Base-by-base conservation (phyloP, 2,329 filamentous ascomycete genomes). In the Orbilia brochopaga region DNA sequence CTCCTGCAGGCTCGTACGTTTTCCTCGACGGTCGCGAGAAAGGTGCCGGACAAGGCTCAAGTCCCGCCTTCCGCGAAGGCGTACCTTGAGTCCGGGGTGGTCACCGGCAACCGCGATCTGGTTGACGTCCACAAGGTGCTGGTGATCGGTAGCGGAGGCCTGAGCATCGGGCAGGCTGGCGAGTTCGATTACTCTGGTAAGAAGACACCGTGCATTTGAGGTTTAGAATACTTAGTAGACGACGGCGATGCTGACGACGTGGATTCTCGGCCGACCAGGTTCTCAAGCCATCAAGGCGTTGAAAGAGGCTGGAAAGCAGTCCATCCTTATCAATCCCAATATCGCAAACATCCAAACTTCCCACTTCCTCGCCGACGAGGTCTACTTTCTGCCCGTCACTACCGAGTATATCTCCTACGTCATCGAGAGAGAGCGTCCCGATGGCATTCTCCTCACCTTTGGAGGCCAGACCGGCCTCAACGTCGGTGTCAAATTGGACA, bases 291-390 rank as follows among this genome's bases (percentile, higher is more conserved):
- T 99, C 74, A 97, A 97, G 83, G 94, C 94, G 42, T 85, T 99
- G 73, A 97, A 96, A 82, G 93, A 97, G 82, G 93, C 92, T 74
- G 91, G 91, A 73, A 90, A 97, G 72, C 82, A 88, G 76, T 96
- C 93, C 8, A 90, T 97, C 62, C 87, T 97, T 75, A 92, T 97
- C 80, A 97, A 97, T 82, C 93, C 93, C 78, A 97, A 97, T 80
- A 97, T 97, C 80, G 93, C 93, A 72, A 97, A 94, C 67, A 97
- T 97, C 78, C 93, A 97, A 83, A 97, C 93, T 77, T 92, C 95
- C 80, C 93, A 97, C 84, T 88, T 89, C 78, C 89, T 97, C 79
- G 92, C 92, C 78, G 93, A 97, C 79, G 92, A 97, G 83, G 90
- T 97, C 78, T 97, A 97, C 85, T 97, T 97, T 82, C 88, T 97